A percentile compares a stretch with the other conserved stretches of the same genome.
phyloP scores from a whole-genome alignment of 2,329 filamentous ascomycete species.

The Fusarium pseudoanthophilum region DNA sequence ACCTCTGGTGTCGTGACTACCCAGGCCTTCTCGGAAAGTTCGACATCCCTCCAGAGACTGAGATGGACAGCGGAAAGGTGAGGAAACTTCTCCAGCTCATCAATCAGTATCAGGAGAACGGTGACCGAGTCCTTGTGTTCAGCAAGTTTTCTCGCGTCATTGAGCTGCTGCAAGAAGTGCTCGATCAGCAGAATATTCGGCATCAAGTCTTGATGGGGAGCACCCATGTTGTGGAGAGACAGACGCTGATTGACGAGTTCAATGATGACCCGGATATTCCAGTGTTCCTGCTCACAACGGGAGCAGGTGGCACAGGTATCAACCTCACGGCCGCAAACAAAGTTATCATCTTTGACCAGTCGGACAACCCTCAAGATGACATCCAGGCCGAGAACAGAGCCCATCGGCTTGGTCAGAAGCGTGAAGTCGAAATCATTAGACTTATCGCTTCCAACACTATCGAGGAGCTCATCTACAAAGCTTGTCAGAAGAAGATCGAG shows the following conservation, averaged over 20 bases:
- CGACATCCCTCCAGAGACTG: slow-evolving; percentile 64
- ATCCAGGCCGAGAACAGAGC: slow-evolving; percentile 98
- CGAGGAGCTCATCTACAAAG: slow-evolving; percentile 91
- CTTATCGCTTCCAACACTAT: slow-evolving; percentile 85
- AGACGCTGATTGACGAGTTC: slow-evolving; percentile 89
- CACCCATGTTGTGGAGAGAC: slow-evolving; percentile 84
- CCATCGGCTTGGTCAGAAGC: slow-evolving; percentile 90
- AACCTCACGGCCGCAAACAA: slow-evolving; percentile 97
- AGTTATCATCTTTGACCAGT: slow-evolving; percentile 95
- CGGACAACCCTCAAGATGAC: slow-evolving; percentile 98
- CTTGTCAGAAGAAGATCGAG: slow-evolving; percentile 92
- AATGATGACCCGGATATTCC: slow-evolving; percentile 79
- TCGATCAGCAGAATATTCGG: slow-evolving; percentile 76
- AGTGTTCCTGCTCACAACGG: slow-evolving; percentile 92
- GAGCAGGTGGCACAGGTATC: slow-evolving; percentile 95
- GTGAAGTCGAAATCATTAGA: slow-evolving; percentile 89
- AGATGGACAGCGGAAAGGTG: slow-evolving; percentile 83
- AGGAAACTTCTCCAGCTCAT: slow-evolving; percentile 81
- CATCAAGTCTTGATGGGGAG: slow-evolving; percentile 89
- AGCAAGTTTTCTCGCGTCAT: slow-evolving; percentile 93
- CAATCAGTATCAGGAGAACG: slow-evolving; percentile 76
- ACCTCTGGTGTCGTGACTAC: slow-evolving; percentile 72
- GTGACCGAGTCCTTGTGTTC: slow-evolving; percentile 90
- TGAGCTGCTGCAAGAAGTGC: slow-evolving; percentile 86
- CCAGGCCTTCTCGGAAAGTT: slow-evolving; percentile 60